Conservation (phyloP, 768 basidiomycete species). For the Cystofilobasidium bisporidii region DNA sequence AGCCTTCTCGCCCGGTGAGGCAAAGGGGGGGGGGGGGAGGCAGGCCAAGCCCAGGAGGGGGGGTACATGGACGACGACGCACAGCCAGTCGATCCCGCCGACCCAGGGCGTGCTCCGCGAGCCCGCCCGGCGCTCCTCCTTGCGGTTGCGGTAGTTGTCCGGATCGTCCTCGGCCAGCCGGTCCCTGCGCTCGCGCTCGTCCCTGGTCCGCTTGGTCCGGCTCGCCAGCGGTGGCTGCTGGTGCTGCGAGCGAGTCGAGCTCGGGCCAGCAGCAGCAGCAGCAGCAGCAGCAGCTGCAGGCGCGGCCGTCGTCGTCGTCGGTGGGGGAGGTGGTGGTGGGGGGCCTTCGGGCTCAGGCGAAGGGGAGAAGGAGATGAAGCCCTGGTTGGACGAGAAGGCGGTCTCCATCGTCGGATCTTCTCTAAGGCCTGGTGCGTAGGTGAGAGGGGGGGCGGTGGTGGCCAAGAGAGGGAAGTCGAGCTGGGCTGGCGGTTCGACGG, state of each 20-base stretch:
- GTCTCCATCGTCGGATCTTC: too few relatives aligned
- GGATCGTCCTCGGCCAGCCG: constrained; percentile 15
- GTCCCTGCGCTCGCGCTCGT: constrained; percentile 14
- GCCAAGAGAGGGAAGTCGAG: background rate
- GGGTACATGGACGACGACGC: background rate
- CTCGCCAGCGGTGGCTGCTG: background rate
- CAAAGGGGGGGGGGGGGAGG: background rate
- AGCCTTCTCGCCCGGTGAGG: background rate
- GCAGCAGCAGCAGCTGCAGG: background rate
- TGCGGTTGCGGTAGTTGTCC: constrained; percentile 19
- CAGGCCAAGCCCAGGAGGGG: background rate
- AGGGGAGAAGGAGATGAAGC: constrained; percentile 23
- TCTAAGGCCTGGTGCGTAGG: too few relatives aligned
- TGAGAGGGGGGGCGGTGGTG: background rate
- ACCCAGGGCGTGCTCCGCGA: constrained; percentile 55
- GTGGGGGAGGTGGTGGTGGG: background rate
- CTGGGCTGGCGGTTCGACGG: too few relatives aligned
- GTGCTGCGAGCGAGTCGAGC: background rate
- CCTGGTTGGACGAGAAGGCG: constrained; percentile 8
- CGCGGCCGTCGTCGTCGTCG: background rate
- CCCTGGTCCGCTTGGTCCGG: constrained; percentile 11
- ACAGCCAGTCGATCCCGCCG: constrained; percentile 57
- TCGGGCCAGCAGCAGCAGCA: background rate
- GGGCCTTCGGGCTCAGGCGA: constrained; percentile 21
- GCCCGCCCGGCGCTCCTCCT: constrained; percentile 19